These are phyloP conservation scores for Dissophora globulifera DNA, from an alignment of 192 early-diverging fungal species.

Conservation along the genomic window DNA sequence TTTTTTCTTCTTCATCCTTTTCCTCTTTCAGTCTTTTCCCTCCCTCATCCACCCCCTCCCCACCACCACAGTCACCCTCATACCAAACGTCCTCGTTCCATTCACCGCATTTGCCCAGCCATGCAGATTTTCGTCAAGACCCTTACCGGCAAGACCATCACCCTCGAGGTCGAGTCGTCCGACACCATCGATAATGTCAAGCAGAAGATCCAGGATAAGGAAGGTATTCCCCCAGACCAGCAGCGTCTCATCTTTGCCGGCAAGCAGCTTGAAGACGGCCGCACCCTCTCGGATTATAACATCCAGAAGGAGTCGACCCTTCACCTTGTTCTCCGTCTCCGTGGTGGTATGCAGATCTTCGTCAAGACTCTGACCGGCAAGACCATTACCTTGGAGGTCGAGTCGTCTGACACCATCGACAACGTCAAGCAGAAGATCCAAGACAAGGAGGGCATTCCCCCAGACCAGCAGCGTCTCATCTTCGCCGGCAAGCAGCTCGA, in stretches of 20 bases:
- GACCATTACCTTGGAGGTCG: slow-evolving; percentile 90
- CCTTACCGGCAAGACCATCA: slow-evolving; percentile 83
- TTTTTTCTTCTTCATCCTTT: background rate
- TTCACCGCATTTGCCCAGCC: background rate
- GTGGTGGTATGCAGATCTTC: slow-evolving; percentile 78
- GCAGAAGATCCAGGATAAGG: slow-evolving; percentile 85
- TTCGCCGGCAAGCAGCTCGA: slow-evolving; percentile 87
- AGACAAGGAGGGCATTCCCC: slow-evolving; percentile 83
- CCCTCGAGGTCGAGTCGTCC: slow-evolving; percentile 78
- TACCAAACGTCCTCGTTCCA: too few species aligned
- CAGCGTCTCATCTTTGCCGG: slow-evolving; percentile 85
- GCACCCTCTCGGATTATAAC: slow-evolving; percentile 77
- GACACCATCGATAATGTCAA: slow-evolving; percentile 87
- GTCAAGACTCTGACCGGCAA: slow-evolving; percentile 95
- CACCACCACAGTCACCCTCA: background rate
- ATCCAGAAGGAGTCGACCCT: slow-evolving; percentile 80
- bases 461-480: slow-evolving; percentile 83
- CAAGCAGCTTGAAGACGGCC: slow-evolving; percentile 82
- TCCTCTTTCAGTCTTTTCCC: slow-evolving; percentile 3
- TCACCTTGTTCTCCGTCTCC: slow-evolving; percentile 74
- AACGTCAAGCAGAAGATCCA: slow-evolving; percentile 87
- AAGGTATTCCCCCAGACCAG: slow-evolving; percentile 82
- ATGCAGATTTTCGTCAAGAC: slow-evolving; percentile 87
- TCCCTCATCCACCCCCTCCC: slow-evolving; percentile 4
- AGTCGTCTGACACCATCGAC: slow-evolving; percentile 82